phyloP scores from a whole-genome alignment of 257 asterid genomes.

The Solanum neorickii region DNA sequence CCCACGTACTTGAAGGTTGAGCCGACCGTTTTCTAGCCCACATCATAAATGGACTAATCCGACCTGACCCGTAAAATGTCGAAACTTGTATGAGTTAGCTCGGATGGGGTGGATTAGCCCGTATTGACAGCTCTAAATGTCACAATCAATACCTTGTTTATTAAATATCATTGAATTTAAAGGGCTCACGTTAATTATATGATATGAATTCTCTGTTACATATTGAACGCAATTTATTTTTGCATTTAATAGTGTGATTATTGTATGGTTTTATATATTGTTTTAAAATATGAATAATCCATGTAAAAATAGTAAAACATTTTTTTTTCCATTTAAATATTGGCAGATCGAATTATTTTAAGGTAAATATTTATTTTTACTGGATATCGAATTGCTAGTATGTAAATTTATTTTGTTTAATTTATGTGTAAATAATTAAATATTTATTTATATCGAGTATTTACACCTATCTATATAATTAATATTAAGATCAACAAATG shows the following conservation, averaged over 20 bases:
- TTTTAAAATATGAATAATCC: not conserved
- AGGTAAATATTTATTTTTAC: too few species aligned
- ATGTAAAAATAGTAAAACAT: not conserved
- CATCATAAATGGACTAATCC: accelerated
- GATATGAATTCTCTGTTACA: not conserved
- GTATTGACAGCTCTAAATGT: not conserved
- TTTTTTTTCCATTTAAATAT: not conserved
- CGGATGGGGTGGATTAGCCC: accelerated
- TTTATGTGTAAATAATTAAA: not conserved
- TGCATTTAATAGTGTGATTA: not conserved
- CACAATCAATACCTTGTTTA: not conserved
- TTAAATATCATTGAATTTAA: not conserved
- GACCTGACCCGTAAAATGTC: too few species aligned
- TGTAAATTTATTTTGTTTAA: too few species aligned
- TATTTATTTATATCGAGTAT: too few species aligned
- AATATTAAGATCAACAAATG: too few species aligned
- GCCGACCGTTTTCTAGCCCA: too few species aligned
- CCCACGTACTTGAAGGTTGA: too few species aligned
- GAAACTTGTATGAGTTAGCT: too few species aligned
- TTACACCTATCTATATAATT: too few species aligned
- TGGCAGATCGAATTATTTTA: not conserved
- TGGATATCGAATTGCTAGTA: too few species aligned
- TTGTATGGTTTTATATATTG: not conserved
- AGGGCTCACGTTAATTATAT: not conserved
- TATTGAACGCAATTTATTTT: not conserved